Evolutionary conservation across 805 yeast genomes (phyloP).

Genomic region (Candida krabiensis): DNA sequence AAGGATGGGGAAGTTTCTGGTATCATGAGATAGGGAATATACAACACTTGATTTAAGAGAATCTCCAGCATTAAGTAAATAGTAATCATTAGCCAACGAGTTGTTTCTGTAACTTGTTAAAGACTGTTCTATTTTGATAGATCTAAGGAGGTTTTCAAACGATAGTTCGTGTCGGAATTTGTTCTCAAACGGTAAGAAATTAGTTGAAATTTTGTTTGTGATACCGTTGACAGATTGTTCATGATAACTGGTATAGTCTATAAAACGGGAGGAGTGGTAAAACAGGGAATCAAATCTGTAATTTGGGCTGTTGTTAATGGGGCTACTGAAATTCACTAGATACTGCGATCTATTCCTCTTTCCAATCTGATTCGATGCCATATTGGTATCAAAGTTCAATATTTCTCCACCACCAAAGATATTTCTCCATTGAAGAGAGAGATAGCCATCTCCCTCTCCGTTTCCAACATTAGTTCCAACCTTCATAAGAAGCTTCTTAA

Average conservation of each 20-base stretch:
- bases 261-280: conserved; percentile 43
- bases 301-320: conserved; percentile 42
- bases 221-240: conserved; percentile 45
- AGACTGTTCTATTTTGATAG: conserved; percentile 28
- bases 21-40: conserved; percentile 42
- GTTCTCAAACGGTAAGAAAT: conserved; percentile 28
- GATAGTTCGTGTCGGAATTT: conserved; percentile 48
- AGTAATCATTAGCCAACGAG: conserved; percentile 33
- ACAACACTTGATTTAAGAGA: conserved; percentile 44
- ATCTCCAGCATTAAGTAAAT: conserved; percentile 43
- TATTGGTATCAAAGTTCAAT: conserved; percentile 45
- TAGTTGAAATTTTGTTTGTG: conserved; percentile 41
- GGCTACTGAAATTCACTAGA: conserved; percentile 46
- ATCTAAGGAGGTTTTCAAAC: conserved; percentile 45
- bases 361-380: conserved; percentile 43
- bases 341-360: conserved; percentile 51
- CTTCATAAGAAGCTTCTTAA: conserved; percentile 73
- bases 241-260: conserved; percentile 48
- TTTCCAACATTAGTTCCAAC: conserved; percentile 97
- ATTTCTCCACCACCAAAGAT: conserved; percentile 59
- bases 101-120: conserved; percentile 27
- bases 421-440: conserved; percentile 65
- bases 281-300: conserved; percentile 39
- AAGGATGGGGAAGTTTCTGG: conserved; percentile 42
- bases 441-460: conserved; percentile 94